These are phyloP conservation scores for Solanum sejunctum DNA, from an alignment of 257 asterid species.

Conservation along the genomic window DNA sequence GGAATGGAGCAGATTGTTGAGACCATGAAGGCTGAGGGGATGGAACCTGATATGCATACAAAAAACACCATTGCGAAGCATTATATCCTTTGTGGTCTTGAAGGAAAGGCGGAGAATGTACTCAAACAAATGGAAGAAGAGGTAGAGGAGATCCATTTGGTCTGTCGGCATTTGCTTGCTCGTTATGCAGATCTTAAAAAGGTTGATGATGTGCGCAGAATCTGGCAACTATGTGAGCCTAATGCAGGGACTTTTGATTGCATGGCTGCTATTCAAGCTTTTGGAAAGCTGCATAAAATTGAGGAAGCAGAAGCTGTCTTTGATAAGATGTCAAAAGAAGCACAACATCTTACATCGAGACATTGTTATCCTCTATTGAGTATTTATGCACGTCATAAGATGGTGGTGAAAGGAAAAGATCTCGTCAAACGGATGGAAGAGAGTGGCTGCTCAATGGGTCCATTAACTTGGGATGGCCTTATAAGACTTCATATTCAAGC, in stretches of 20 bases:
- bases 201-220: conserved; percentile 48
- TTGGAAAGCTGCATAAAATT: conserved; percentile 43
- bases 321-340: conserved; percentile 18
- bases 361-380: conserved; percentile 30
- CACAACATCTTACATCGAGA: conserved; percentile 19
- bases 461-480: conserved; percentile 48
- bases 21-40: conserved; percentile 55
- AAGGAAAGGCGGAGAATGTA: conserved; percentile 50
- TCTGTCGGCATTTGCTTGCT: conserved; percentile 28
- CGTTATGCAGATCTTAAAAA: conserved; percentile 56
- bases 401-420: conserved; percentile 54
- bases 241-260: conserved; percentile 26
- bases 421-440: conserved; percentile 54
- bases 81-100: conserved; percentile 34
- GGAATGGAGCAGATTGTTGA: conserved; percentile 67
- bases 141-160: conserved; percentile 27
- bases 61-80: conserved; percentile 25
- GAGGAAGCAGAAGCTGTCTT: conserved; percentile 69
- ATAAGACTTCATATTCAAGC: conserved; percentile 46
- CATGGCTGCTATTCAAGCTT: conserved; percentile 51
- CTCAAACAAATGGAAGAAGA: conserved; percentile 54
- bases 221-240: conserved; percentile 54
- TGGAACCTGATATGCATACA: conserved; percentile 20
- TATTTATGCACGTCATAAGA: conserved; percentile 40
- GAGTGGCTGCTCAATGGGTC: conserved; percentile 32